phyloP scores from a whole-genome alignment of 2,329 filamentous ascomycete genomes.

The Sporothrix pallida region DNA sequence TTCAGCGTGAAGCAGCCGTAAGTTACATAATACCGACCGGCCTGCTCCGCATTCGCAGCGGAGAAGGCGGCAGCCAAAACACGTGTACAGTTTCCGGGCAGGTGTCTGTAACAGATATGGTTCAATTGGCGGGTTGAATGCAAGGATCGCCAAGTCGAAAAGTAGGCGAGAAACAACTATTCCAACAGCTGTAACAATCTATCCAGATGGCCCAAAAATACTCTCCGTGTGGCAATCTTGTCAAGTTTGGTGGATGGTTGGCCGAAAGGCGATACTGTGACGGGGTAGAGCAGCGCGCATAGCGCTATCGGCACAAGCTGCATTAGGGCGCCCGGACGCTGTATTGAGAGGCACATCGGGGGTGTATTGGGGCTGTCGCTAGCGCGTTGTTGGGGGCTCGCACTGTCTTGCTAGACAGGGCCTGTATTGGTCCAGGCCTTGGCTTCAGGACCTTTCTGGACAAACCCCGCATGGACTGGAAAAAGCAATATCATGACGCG shows the following conservation, averaged over 20 bases:
- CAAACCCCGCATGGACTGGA: background rate
- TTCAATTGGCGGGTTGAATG: background rate
- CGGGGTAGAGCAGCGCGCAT: background rate
- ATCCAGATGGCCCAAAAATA: no score
- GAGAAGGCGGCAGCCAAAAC: constrained; percentile 19
- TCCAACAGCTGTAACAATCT: background rate
- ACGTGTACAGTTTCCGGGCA: constrained; percentile 12
- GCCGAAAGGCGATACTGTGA: background rate
- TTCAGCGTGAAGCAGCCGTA: background rate
- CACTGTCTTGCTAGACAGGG: constrained; percentile 12
- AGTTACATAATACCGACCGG: background rate
- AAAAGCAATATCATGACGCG: background rate
- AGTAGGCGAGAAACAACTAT: background rate
- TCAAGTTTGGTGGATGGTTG: background rate
- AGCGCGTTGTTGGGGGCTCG: constrained; percentile 24
- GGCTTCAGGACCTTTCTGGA: background rate
- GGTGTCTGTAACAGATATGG: background rate
- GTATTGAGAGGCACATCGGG: constrained; percentile 1
- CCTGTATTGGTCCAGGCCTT: background rate
- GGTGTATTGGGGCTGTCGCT: constrained; percentile 4
- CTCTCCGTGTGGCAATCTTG: background rate
- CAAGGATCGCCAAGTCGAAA: constrained; percentile 8
- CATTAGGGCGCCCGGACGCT: constrained; percentile 2
- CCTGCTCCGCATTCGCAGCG: background rate
- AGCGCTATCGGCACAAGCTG: constrained; percentile 20